Evolutionary conservation across 2,329 filamentous ascomycete species (phyloP).

Genomic region (Hirsutella thompsonii): DNA sequence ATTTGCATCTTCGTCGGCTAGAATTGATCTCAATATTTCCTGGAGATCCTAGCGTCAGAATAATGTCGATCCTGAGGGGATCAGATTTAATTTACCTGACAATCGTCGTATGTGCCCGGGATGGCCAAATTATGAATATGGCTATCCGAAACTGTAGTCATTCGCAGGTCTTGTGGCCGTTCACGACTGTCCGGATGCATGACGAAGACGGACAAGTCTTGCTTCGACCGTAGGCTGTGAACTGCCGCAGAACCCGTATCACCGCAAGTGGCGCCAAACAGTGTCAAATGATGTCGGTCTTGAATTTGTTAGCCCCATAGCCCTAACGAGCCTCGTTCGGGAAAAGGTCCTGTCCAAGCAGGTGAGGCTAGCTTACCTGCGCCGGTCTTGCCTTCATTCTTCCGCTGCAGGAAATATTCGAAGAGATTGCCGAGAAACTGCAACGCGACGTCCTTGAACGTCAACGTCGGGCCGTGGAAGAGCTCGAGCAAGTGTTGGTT

Average conservation of each 20-base stretch:
- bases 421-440: conserved; percentile 95
- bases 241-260: conserved; percentile 92
- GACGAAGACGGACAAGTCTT: conserved; percentile 93
- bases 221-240: conserved; percentile 87
- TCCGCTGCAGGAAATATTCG: conserved; percentile 69
- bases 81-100: conserved; percentile 65
- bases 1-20: conserved; percentile 77
- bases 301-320: background rate
- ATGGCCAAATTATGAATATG: conserved; percentile 92
- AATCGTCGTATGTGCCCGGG: conserved; percentile 88
- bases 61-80: conserved; percentile 56
- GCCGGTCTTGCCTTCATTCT: conserved; percentile 57
- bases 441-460: conserved; percentile 93
- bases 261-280: conserved; percentile 79
- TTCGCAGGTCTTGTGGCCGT: conserved; percentile 84
- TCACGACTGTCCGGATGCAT: conserved; percentile 84
- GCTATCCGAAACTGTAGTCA: conserved; percentile 82
- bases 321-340: background rate
- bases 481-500: conserved; percentile 83
- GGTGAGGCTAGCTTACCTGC: conserved; percentile 21
- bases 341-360: background rate
- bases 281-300: conserved; percentile 68
- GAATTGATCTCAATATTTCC: conserved; percentile 89
- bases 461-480: conserved; percentile 91
- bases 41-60: conserved; percentile 40